A percentile compares a stretch with the other conserved stretches of the same genome.
phyloP scores from a whole-genome alignment of 2,329 filamentous ascomycete species.

The Hypoxylon sp. region DNA sequence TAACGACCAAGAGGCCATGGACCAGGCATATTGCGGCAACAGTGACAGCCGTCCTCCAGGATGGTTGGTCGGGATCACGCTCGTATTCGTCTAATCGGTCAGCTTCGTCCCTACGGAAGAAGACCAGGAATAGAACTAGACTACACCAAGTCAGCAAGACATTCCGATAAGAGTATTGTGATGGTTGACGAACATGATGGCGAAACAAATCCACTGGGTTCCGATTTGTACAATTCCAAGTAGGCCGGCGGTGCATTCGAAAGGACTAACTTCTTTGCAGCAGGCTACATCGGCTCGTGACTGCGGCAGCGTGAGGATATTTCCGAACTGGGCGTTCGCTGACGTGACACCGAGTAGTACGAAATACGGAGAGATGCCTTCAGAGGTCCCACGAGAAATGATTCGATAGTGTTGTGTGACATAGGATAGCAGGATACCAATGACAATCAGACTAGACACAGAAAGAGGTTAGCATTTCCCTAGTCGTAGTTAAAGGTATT shows the following conservation, averaged over 20 bases:
- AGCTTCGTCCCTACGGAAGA: constrained; percentile 80
- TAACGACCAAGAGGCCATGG: constrained; percentile 79
- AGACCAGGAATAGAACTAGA: constrained; percentile 92
- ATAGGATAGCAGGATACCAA: constrained; percentile 93
- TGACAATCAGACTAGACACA: constrained; percentile 74
- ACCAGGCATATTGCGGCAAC: constrained; percentile 81
- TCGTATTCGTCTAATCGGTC: constrained; percentile 64
- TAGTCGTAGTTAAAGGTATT: neutral
- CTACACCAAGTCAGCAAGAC: constrained; percentile 64
- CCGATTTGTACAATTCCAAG: constrained; percentile 93
- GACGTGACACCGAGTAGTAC: constrained; percentile 94
- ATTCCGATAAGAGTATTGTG: constrained; percentile 1
- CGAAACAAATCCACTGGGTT: constrained; percentile 92
- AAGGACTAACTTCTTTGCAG: constrained; percentile 83
- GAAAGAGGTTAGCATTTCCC: constrained; percentile 42
- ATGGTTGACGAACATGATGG: constrained; percentile 79
- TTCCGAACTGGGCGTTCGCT: constrained; percentile 88
- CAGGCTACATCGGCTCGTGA: constrained; percentile 88
- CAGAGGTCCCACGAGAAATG: constrained; percentile 85
- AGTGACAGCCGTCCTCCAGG: constrained; percentile 82
- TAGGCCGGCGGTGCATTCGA: constrained; percentile 87
- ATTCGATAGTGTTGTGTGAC: constrained; percentile 96
- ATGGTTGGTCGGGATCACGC: constrained; percentile 66
- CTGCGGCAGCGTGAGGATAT: constrained; percentile 89
- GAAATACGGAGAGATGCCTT: constrained; percentile 96